A percentile compares a stretch with the other conserved stretches of the same genome.
Conservation (phyloP, 1,139 yeast genomes). For the Candida sp. region DNA sequence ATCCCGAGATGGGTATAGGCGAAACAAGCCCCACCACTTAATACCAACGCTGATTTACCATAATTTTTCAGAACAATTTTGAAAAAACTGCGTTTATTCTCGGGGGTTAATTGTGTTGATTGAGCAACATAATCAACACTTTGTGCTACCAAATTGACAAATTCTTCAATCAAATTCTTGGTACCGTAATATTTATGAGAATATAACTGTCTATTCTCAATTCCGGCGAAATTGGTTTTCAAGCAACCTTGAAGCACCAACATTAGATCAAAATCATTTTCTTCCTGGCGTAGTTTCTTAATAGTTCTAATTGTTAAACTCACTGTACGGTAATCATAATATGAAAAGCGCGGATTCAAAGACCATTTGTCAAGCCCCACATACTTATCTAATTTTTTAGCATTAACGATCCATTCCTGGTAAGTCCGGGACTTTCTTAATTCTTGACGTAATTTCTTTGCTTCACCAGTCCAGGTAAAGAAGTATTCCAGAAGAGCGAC, state of each 20-base stretch:
- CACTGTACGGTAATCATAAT: slow-evolving; percentile 66
- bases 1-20: slow-evolving; percentile 79
- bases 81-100: slow-evolving; percentile 52
- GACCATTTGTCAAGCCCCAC: slow-evolving; percentile 67
- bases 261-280: slow-evolving; percentile 46
- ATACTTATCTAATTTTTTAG: slow-evolving; percentile 53
- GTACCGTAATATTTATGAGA: slow-evolving; percentile 79
- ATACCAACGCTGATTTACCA: slow-evolving; percentile 70
- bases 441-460: slow-evolving; percentile 46
- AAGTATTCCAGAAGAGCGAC: slow-evolving; percentile 63
- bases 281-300: slow-evolving; percentile 25
- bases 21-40: slow-evolving; percentile 81
- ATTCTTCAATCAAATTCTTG: slow-evolving; percentile 54
- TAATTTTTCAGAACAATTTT: slow-evolving; percentile 58
- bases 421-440: slow-evolving; percentile 50
- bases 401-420: slow-evolving; percentile 61
- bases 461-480: slow-evolving; percentile 58
- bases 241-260: slow-evolving; percentile 63
- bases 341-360: slow-evolving; percentile 56
- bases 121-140: slow-evolving; percentile 45
- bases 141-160: slow-evolving; percentile 49
- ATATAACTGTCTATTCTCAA: slow-evolving; percentile 68
- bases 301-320: slow-evolving; percentile 48
- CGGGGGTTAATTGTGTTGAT: slow-evolving; percentile 31
- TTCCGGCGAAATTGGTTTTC: slow-evolving; percentile 75